Percentiles rank a stretch among this genome's conserved stretches.
phyloP scores from a whole-genome alignment of 352 stramenopile genomes.

The Elongisporangium prolatum region DNA sequence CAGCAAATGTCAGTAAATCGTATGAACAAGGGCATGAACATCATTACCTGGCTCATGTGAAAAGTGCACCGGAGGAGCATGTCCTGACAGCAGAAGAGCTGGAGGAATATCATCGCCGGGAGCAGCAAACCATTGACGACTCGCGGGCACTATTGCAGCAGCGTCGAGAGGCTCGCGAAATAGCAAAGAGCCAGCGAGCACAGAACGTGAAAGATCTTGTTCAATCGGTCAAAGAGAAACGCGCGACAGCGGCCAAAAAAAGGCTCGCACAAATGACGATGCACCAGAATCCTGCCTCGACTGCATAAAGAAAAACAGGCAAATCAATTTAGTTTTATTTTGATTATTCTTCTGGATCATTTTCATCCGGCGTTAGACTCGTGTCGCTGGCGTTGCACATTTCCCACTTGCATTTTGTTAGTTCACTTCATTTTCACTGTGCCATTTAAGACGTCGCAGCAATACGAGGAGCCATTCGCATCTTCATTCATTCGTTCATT shows the following conservation, averaged over 20 bases:
- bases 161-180: constrained; percentile 17
- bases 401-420: constrained; percentile 10
- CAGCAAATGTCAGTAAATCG: constrained; percentile 13
- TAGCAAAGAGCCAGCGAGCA: constrained; percentile 28
- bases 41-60: constrained; percentile 16
- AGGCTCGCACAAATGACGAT: constrained; percentile 22
- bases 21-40: constrained; percentile 23
- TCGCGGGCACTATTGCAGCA: constrained; percentile 22
- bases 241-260: constrained; percentile 23
- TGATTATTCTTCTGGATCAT: constrained; percentile 3
- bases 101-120: constrained; percentile 17
- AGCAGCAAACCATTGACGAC: constrained; percentile 23
- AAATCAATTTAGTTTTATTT: constrained; percentile 7
- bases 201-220: constrained; percentile 25
- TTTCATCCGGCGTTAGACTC: constrained; percentile 1
- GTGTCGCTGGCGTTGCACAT: not conserved
- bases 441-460: not conserved
- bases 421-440: constrained; percentile 6
- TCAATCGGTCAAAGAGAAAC: constrained; percentile 29
- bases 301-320: too few species aligned
- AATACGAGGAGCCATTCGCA: too few species aligned
- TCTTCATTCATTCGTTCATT: too few species aligned
- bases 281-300: constrained; percentile 6
- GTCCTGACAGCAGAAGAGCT: constrained; percentile 21
- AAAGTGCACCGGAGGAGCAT: constrained; percentile 7